Evolutionary conservation across 2,329 filamentous ascomycete species (phyloP), one percentile per base, ranked within the genome.

Genomic region (Cladosporium halotolerans): DNA sequence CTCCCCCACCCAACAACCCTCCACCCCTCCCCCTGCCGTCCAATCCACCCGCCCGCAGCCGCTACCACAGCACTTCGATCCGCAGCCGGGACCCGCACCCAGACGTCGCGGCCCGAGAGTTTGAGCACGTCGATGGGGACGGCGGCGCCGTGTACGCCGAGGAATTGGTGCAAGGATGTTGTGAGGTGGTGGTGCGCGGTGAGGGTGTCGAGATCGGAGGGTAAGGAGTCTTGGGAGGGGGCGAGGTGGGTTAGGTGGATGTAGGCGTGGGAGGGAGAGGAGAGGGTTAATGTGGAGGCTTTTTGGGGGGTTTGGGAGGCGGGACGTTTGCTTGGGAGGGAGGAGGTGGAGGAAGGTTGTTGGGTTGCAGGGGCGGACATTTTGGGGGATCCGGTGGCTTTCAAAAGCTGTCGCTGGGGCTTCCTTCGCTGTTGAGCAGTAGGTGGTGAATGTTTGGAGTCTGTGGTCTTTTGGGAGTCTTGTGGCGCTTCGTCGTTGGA

Each of bases 111-210:
- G 1, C 72, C 75, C 3, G 80, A 70, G 0, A 84, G 72, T 60
- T 83, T 81, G 33, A 92, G 76, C 16, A 91, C 81, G 63, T 92
- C 88, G 53, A 90, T 65, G 1, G 83, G 72, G 3, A 91, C 83
- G 9, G 81, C 82, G 2, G 77, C 71, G 9, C 88, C 88, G 0
- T 81, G 83, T 14, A 81, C 70, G 16, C 88, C 88, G 1, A 92
- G 79, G 62, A 88, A 90, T 57, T 86, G 80, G 1, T 74, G 74
- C 7, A 92, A 72, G 0, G 86, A 83, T 1, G 78, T 68, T 2
- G 79, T 80, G 60, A 86, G 79, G 63, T 86, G 83, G 0, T 81
- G 74, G 33, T 80, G 81, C 14, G 79, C 75, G 36, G 83, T 83
- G 2, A 89, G 71, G 2, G 76, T 72, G 68, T 90, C 86, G 5